These are phyloP conservation scores for Tolypocladium tropicale DNA, from an alignment of 2,329 filamentous ascomycete genomes.

Conservation along the genomic window DNA sequence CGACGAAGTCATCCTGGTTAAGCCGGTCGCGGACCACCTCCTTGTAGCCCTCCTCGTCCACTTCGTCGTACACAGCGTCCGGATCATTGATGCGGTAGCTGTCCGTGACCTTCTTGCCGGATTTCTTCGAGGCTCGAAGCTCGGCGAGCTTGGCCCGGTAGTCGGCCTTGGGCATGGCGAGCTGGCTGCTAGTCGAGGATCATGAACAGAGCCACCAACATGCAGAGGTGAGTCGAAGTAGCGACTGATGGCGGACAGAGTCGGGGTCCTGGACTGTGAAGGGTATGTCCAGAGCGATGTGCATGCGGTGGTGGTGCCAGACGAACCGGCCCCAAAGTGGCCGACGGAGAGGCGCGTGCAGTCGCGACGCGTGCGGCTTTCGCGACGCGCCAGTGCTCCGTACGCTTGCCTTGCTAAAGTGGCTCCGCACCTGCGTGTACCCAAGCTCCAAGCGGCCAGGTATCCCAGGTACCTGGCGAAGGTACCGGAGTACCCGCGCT, in stretches of 20 bases:
- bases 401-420: not conserved
- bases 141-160: slow-evolving; percentile 55
- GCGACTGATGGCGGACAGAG: not conserved
- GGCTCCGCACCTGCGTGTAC: not conserved
- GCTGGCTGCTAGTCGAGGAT: slow-evolving; percentile 4
- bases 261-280: not conserved
- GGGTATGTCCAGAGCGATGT: not conserved
- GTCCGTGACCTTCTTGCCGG: slow-evolving; percentile 85
- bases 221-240: not conserved
- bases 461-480: too few species aligned
- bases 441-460: too few species aligned
- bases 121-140: slow-evolving; percentile 71
- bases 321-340: not conserved
- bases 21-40: slow-evolving; percentile 83
- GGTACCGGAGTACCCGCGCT: too few species aligned
- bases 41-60: slow-evolving; percentile 96
- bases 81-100: slow-evolving; percentile 80
- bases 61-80: slow-evolving; percentile 82
- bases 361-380: not conserved
- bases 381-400: not conserved
- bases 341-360: not conserved
- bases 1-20: slow-evolving; percentile 93
- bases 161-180: slow-evolving; percentile 25
- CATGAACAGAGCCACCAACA: slow-evolving; percentile 4
- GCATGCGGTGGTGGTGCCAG: not conserved